Base-by-base conservation (phyloP, 768 basidiomycete genomes). In the Cystobasidium onofrii region DNA sequence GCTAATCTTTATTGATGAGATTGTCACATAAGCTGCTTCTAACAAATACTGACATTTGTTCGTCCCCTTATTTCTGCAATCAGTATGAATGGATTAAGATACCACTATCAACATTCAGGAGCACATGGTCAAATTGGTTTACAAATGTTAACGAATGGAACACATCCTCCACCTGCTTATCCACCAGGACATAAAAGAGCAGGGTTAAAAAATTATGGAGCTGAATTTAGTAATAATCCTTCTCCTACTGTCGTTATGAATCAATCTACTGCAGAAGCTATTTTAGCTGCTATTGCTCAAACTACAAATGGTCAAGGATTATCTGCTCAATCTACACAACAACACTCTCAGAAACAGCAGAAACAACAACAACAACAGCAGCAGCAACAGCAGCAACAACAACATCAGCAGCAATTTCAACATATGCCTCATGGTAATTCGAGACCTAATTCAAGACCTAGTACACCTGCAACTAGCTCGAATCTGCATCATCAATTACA, bases 101-200 rank as follows among this genome's bases (percentile, higher is more conserved):
- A 98, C 76, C 95, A 98, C 82, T 98, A 97, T 80, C 90, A 93
- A 81, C 95, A 98, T 82, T 90, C 90, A 25, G 95, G 94, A 13
- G 92, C 93, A 52, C 96, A 98, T 81, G 95, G 95, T 1, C 89
- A 90, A 6, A 85, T 91, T 50, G 96, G 96, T 7, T 41, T 75
- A 44, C 74, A 75, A 46, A 75, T 75, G 74, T 66, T 75, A 7
- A 29, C 52, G 54, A 60, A 62, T 23, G 74, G 74, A 17, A 70
- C 74, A 10, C 74, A 75, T 50, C 74, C 74, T 7, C 67, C 74
- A 10, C 74, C 74, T 1, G 60, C 66, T 23, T 43, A 60, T 25
- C 55, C 70, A 36, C 67, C 71, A 9, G 73, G 73, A 29, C 69
- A 71, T 34, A 71, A 71, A 36, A 54, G 69, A 39, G 29, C 54